Percentiles rank a stretch among this genome's conserved stretches.
phyloP scores from a whole-genome alignment of 352 stramenopile species.

The Globisporangium spinosum region DNA sequence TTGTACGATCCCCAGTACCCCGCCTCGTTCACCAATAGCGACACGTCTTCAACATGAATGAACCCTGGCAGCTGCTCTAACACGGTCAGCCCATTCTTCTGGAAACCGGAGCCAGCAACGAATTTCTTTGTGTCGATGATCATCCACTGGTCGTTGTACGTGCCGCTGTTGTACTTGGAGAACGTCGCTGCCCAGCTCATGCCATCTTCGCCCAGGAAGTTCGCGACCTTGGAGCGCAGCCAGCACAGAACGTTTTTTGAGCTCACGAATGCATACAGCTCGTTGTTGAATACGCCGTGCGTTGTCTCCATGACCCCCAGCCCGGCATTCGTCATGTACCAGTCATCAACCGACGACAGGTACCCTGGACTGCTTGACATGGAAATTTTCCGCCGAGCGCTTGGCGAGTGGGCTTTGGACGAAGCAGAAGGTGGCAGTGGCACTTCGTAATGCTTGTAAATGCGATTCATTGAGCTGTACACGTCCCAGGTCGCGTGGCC shows the following conservation, averaged over 20 bases:
- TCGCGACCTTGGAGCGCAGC: slow-evolving; percentile 55
- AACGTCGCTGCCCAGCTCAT: slow-evolving; percentile 45
- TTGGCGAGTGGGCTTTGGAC: not conserved
- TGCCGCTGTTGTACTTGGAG: slow-evolving; percentile 60
- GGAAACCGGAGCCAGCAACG: slow-evolving; percentile 34
- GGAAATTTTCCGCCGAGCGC: slow-evolving; percentile 37
- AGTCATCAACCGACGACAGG: slow-evolving; percentile 77
- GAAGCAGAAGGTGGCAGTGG: slow-evolving; percentile 26
- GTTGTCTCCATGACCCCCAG: slow-evolving; percentile 69
- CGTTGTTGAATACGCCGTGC: slow-evolving; percentile 53
- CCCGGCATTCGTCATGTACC: slow-evolving; percentile 61
- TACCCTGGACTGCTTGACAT: slow-evolving; percentile 79
- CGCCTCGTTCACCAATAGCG: slow-evolving; percentile 35
- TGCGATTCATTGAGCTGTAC: slow-evolving; percentile 69
- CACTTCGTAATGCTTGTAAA: slow-evolving; percentile 83
- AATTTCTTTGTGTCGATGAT: slow-evolving; percentile 67
- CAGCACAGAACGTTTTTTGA: slow-evolving; percentile 60
- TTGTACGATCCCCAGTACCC: slow-evolving; percentile 84
- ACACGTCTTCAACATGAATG: slow-evolving; percentile 56
- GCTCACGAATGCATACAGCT: slow-evolving; percentile 47
- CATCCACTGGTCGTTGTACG: slow-evolving; percentile 89
- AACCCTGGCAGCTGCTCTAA: slow-evolving; percentile 71
- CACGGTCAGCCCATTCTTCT: slow-evolving; percentile 43
- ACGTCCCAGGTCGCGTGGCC: slow-evolving; percentile 71
- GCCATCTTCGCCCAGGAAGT: slow-evolving; percentile 40